Evolutionary conservation across 768 basidiomycete species (phyloP), one percentile per base, ranked within the genome.

Genomic region (Leccinum subgranulosum): DNA sequence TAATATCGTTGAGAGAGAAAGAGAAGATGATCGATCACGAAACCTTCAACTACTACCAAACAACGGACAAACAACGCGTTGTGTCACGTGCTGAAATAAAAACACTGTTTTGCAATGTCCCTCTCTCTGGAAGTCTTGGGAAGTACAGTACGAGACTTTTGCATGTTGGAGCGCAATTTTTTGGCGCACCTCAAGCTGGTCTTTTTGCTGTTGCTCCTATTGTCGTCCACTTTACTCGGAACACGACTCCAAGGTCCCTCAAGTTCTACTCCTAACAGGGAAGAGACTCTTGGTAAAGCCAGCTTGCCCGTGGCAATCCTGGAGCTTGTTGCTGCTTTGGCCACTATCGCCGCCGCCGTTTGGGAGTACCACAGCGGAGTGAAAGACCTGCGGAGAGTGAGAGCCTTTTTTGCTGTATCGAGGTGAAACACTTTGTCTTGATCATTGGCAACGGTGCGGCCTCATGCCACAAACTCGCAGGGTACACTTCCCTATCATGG

Each of bases 161-260:
- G 82, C 70, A 88, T 90, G 87, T 78, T 91, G 14, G 89, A 90
- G 69, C 79, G 89, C 52, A 90, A 91, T 63, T 74, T 88, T 51
- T 75, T 91, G 31, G 80, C 87, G 0, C 85, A 91, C 66, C 58
- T 87, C 54, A 87, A 84, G 64, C 78, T 90, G 27, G 85, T 82
- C 6, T 73, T 88, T 10, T 72, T 91, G 23, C 75, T 91, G 28
- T 80, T 81, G 8, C 74, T 90, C 1, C 70, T 89, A 3, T 83
- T 84, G 2, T 81, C 84, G 28, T 87, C 88, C 9, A 73, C 86
- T 52, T 73, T 91, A 14, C 78, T 90, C 9, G 79, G 77, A 27
- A 78, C 80, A 21, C 84, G 86, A 12, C 77, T 91, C 6, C 82
- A 84, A 4, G 75, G 74, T 14, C 72, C 75, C 17, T 53, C 46